Percentiles rank a stretch among this genome's conserved stretches.
Conservation (phyloP, 2,329 filamentous ascomycete species). For the Monosporascus sp. region DNA sequence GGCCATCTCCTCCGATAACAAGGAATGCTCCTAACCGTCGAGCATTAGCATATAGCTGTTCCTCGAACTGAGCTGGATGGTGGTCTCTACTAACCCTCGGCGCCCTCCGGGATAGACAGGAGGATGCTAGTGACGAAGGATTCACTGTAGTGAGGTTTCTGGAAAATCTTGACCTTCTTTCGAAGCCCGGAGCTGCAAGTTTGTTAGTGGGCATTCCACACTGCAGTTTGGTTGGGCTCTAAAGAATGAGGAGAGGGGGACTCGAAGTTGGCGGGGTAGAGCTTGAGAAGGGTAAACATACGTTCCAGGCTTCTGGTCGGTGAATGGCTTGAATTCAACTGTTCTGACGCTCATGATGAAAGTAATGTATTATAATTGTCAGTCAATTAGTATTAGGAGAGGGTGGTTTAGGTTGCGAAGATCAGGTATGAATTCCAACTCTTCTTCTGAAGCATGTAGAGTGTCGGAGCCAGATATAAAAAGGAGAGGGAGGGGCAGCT, state of each 20-base stretch:
- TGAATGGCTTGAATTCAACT: constrained; percentile 78
- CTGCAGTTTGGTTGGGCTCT: neutral
- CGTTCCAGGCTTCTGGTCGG: constrained; percentile 99
- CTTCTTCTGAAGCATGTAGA: neutral
- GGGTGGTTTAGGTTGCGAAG: neutral
- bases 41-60: constrained; percentile 3
- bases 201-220: constrained; percentile 9
- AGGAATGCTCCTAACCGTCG: constrained; percentile 60
- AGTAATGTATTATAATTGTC: neutral
- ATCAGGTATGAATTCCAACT: neutral
- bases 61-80: neutral
- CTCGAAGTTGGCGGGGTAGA: constrained; percentile 27
- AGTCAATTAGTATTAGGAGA: neutral
- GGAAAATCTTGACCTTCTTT: constrained; percentile 98
- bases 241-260: constrained; percentile 1
- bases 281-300: constrained; percentile 50
- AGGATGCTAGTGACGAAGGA: constrained; percentile 92
- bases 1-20: constrained; percentile 95
- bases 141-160: constrained; percentile 92
- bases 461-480: neutral
- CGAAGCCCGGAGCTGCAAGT: constrained; percentile 80
- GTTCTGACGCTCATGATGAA: constrained; percentile 64
- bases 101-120: constrained; percentile 93
- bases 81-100: constrained; percentile 50
- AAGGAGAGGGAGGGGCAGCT: neutral